Evolutionary conservation across 2,329 filamentous ascomycete species (phyloP).

Genomic region (Allantophomopsis lycopodina): DNA sequence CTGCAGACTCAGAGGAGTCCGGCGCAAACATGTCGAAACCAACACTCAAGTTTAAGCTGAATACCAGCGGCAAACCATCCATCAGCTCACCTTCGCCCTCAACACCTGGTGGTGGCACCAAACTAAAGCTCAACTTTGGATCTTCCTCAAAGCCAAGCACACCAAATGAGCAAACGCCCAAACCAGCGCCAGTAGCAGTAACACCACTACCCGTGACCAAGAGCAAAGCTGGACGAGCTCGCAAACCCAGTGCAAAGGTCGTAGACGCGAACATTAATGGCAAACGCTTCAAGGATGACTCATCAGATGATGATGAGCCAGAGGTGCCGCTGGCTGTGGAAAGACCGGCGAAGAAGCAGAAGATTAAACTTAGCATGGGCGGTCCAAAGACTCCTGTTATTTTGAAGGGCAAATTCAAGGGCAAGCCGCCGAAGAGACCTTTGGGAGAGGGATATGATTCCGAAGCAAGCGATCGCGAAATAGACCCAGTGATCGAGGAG

Average conservation of each 20-base stretch:
- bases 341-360: conserved; percentile 16
- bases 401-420: conserved; percentile 49
- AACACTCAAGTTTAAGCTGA: conserved; percentile 14
- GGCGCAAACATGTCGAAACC: conserved; percentile 2
- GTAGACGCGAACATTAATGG: conserved; percentile 33
- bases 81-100: not conserved
- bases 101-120: conserved; percentile 5
- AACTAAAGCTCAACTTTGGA: conserved; percentile 14
- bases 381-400: conserved; percentile 20
- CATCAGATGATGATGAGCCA: conserved; percentile 30
- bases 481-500: conserved; percentile 78
- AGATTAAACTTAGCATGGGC: conserved; percentile 32
- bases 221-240: conserved; percentile 44
- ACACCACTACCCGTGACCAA: conserved; percentile 21
- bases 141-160: conserved; percentile 12
- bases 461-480: conserved; percentile 81
- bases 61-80: conserved; percentile 1
- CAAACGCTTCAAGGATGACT: conserved; percentile 44
- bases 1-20: not conserved
- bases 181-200: not conserved
- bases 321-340: conserved; percentile 18
- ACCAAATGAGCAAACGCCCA: conserved; percentile 6
- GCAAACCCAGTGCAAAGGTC: conserved; percentile 44
- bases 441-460: conserved; percentile 91
- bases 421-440: conserved; percentile 53